Evolutionary conservation across 768 basidiomycete species (phyloP).

Genomic region (Lyophyllum shimeji): DNA sequence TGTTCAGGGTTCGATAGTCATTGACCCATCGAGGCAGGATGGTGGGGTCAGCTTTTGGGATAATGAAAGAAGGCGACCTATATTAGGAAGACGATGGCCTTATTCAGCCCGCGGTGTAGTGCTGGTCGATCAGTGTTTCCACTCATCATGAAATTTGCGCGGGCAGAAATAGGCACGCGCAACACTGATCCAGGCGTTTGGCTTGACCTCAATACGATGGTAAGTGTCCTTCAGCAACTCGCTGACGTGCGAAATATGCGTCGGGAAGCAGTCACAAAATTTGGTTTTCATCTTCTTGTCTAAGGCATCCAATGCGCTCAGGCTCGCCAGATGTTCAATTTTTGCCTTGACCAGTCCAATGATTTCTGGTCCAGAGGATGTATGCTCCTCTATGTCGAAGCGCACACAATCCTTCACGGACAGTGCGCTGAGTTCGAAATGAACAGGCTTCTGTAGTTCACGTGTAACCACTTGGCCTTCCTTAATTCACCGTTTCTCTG

Average conservation of each 20-base stretch:
- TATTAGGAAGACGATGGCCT: neutral
- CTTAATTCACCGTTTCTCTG: neutral
- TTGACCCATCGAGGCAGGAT: too few species aligned
- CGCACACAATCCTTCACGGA: neutral
- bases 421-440: neutral
- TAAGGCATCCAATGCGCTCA: neutral
- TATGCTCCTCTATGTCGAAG: neutral
- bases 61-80: neutral
- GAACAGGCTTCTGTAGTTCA: neutral
- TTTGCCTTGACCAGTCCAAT: neutral
- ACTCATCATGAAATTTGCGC: neutral
- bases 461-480: neutral
- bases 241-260: neutral
- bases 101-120: neutral
- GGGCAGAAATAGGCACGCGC: neutral
- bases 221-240: neutral
- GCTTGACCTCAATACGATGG: neutral
- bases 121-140: neutral
- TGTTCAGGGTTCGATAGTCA: too few species aligned
- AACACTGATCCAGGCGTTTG: neutral
- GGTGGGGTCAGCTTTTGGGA: neutral
- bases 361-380: neutral
- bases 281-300: neutral
- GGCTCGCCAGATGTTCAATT: neutral
- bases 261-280: neutral